Percentiles rank a stretch among this genome's conserved stretches.
Conservation (phyloP, 345 rosid genomes). For the Zanthoxylum bungeanum region DNA sequence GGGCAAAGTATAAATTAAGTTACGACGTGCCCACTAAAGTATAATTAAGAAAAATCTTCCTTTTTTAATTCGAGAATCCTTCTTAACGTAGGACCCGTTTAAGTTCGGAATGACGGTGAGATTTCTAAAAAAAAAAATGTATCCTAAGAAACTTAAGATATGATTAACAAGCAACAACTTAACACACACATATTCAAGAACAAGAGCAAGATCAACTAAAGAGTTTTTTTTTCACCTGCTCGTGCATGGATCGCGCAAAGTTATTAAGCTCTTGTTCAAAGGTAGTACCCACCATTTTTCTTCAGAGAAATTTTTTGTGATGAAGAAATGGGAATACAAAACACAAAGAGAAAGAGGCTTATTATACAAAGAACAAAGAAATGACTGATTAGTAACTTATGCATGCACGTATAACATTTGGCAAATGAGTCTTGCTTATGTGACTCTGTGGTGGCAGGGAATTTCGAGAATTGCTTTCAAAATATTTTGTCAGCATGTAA, state of each 20-base stretch:
- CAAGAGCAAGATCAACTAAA: neutral
- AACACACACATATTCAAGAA: neutral
- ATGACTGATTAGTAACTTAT: too few species aligned
- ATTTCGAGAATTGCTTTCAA: neutral
- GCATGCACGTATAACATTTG: neutral
- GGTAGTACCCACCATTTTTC: conserved; percentile 9
- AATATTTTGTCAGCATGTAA: neutral
- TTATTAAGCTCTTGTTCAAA: neutral
- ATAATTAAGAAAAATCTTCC: too few species aligned
- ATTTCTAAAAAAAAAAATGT: too few species aligned
- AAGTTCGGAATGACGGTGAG: too few species aligned
- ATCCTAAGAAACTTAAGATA: too few species aligned
- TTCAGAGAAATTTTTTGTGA: too few species aligned
- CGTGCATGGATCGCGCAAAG: neutral
- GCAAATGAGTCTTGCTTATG: neutral
- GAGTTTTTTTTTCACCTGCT: conserved; percentile 7
- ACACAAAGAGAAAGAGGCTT: neutral
- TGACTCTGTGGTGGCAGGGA: neutral
- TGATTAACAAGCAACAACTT: neutral
- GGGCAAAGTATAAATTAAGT: too few species aligned
- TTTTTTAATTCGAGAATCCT: too few species aligned
- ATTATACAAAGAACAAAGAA: neutral
- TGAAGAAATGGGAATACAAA: too few species aligned
- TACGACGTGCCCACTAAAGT: too few species aligned
- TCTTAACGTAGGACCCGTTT: too few species aligned